Evolutionary conservation across 768 basidiomycete species (phyloP).

Genomic region (Grammothele lineata): DNA sequence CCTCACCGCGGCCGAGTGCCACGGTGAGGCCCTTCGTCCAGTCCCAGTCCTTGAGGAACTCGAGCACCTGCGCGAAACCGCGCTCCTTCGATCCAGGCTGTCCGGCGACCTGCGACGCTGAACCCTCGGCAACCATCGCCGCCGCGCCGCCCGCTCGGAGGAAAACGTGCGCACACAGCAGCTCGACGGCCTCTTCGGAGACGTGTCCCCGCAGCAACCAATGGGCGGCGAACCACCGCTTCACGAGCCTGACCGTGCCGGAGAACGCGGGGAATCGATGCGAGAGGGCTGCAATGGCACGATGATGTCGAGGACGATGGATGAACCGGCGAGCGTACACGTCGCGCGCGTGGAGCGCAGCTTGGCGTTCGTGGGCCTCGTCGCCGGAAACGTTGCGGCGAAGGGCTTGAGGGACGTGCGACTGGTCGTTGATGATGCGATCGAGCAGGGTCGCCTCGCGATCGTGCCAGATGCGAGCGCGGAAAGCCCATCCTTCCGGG

Average conservation of each 20-base stretch:
- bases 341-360: constrained; percentile 53
- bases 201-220: constrained; percentile 78
- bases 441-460: constrained; percentile 79
- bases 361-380: constrained; percentile 45
- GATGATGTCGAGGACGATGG: constrained; percentile 80
- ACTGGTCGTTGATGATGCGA: constrained; percentile 50
- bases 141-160: constrained; percentile 50
- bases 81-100: constrained; percentile 75
- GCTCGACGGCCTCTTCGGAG: constrained; percentile 74
- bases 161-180: constrained; percentile 80
- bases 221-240: constrained; percentile 91
- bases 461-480: constrained; percentile 80
- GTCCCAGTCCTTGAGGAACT: constrained; percentile 76
- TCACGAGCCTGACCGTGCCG: constrained; percentile 81
- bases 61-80: constrained; percentile 72
- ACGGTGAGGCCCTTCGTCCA: constrained; percentile 76
- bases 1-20: constrained; percentile 54
- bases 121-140: constrained; percentile 23
- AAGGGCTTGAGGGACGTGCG: constrained; percentile 23
- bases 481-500: constrained; percentile 83
- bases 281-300: constrained; percentile 71
- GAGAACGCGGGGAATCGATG: constrained; percentile 80
- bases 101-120: constrained; percentile 34
- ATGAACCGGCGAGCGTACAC: constrained; percentile 69
- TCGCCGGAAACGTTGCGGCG: constrained; percentile 7